These are phyloP conservation scores for Tricholoma furcatifolium DNA, from an alignment of 768 basidiomycete species.

Conservation along the genomic window DNA sequence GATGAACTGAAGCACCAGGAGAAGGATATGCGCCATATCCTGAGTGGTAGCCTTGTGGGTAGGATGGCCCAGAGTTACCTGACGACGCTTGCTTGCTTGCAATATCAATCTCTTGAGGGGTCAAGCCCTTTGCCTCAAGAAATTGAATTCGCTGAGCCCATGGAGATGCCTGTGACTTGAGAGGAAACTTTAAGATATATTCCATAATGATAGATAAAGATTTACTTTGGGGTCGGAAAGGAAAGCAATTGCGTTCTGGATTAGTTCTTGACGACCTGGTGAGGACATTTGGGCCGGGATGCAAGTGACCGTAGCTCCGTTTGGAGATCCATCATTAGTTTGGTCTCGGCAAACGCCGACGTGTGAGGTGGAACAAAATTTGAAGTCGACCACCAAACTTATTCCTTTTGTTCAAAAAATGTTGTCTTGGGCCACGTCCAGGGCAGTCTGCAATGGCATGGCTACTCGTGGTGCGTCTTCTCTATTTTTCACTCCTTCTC, in stretches of 20 bases:
- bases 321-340: slow-evolving; percentile 9
- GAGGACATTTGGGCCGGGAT: slow-evolving; percentile 22
- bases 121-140: slow-evolving; percentile 93
- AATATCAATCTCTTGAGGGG: slow-evolving; percentile 78
- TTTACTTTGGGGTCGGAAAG: slow-evolving; percentile 79
- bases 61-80: slow-evolving; percentile 16
- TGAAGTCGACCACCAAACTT: slow-evolving; percentile 4
- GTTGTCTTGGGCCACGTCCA: slow-evolving; percentile 52
- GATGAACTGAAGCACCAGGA: slow-evolving; percentile 38
- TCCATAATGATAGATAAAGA: background rate
- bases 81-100: slow-evolving; percentile 66
- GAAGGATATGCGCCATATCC: slow-evolving; percentile 42
- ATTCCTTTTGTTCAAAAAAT: slow-evolving; percentile 32
- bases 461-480: slow-evolving; percentile 40
- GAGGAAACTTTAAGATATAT: slow-evolving; percentile 6
- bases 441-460: slow-evolving; percentile 47
- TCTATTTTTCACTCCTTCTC: background rate
- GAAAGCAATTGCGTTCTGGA: slow-evolving; percentile 83
- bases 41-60: slow-evolving; percentile 33
- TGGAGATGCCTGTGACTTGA: slow-evolving; percentile 73
- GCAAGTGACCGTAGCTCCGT: slow-evolving; percentile 15
- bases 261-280: slow-evolving; percentile 67
- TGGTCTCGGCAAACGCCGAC: slow-evolving; percentile 25
- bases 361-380: slow-evolving; percentile 16
- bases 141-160: slow-evolving; percentile 87